Base-by-base conservation (phyloP, 352 stramenopile genomes). In the Phytophthora colocasiae region DNA sequence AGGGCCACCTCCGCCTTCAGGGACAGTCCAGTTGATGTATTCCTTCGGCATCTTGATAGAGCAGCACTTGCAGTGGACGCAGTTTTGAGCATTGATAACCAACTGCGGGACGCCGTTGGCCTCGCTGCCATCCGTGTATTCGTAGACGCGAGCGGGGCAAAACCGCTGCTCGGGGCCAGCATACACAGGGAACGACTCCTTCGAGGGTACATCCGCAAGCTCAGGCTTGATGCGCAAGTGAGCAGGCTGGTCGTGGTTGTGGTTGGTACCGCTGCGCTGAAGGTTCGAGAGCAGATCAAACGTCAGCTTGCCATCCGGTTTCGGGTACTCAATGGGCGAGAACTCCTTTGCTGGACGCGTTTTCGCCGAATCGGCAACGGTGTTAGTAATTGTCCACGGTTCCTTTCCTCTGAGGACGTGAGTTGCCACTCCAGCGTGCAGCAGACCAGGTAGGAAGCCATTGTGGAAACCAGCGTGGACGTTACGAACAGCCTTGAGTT, bases 1-100 rank as follows among this genome's bases (percentile, higher is more conserved):
- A 59, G 98, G 98, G 65, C 98, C 98, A 58, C 98, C 98, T 57
- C 92, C 97, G 44, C 97, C 97, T 86, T 99, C 97, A 5, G 98
- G 98, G 4, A 99, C 98, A 39, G 97, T 99, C 98, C 98, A 99
- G 45, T 99, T 88, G 79, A 99, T 99, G 80, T 99, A 99, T 80
- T 99, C 96, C 60, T 97, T 69, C 2, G 97, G 97, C 96, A 98
- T 99, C 81, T 99, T 99, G 81, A 99, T 99, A 38, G 94, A 98
- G 79, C 98, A 99, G 81, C 95, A 99, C 79, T 99, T 99, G 87
- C 98, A 99, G 84, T 99, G 98, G 43, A 99, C 92, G 75, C 98
- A 99, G 81, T 99, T 99, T 80, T 99, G 97, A 38, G 97, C 96
- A 77, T 99, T 99, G 74, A 99, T 99, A 47, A 99, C 96, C 26